Evolutionary conservation across 768 basidiomycete species (phyloP).

Genomic region (Leccinum variicolor): DNA sequence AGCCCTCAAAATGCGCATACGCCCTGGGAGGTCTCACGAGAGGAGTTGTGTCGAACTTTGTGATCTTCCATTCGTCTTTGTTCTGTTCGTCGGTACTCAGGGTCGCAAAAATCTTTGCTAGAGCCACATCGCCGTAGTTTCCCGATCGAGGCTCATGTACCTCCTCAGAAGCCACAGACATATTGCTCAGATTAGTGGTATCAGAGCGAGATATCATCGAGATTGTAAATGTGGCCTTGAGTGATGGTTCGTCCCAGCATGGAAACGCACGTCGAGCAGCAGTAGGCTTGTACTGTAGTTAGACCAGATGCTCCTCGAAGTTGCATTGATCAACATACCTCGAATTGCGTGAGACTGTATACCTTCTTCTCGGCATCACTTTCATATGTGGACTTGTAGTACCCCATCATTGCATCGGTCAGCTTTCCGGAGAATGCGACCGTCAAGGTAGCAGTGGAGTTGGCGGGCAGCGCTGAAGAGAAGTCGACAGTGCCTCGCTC

Average conservation of each 20-base stretch:
- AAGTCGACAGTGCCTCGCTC: constrained; percentile 69
- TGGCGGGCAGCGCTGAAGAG: constrained; percentile 54
- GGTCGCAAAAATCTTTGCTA: constrained; percentile 41
- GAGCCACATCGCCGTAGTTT: constrained; percentile 30
- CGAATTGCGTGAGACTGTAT: constrained; percentile 88
- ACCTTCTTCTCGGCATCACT: constrained; percentile 59
- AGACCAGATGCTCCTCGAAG: neutral
- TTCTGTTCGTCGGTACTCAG: constrained; percentile 35
- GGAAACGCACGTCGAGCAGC: constrained; percentile 81
- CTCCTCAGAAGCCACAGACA: constrained; percentile 69
- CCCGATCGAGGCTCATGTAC: constrained; percentile 35
- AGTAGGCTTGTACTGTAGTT: constrained; percentile 55
- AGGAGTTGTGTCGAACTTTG: constrained; percentile 78
- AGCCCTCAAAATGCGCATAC: neutral
- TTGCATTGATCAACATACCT: constrained; percentile 38
- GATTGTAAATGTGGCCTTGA: constrained; percentile 81
- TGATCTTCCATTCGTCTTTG: constrained; percentile 68
- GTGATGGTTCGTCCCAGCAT: constrained; percentile 90
- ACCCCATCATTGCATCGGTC: constrained; percentile 73
- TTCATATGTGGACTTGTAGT: constrained; percentile 70
- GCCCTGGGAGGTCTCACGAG: constrained; percentile 35
- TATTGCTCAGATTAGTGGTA: constrained; percentile 83
- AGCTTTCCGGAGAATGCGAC: constrained; percentile 70
- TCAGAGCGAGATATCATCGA: constrained; percentile 76
- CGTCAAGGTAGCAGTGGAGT: constrained; percentile 66